Percentiles rank a stretch among this genome's conserved stretches.
phyloP scores from a whole-genome alignment of 148 eudicot genomes.

The Polygonum aviculare region DNA sequence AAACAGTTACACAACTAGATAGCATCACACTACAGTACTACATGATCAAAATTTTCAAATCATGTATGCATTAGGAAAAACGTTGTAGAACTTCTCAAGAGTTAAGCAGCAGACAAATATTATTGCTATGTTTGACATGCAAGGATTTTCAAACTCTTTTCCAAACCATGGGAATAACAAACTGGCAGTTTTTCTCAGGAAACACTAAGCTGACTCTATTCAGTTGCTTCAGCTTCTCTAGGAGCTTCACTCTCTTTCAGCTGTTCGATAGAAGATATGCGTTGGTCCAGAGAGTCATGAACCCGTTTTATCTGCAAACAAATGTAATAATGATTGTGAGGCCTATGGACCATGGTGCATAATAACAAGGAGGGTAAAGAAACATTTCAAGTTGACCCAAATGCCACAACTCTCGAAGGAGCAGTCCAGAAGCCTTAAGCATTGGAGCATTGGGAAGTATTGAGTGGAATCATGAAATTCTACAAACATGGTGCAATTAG shows the following conservation, averaged over 20 bases:
- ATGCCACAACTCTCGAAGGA: neutral
- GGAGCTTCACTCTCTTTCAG: constrained; percentile 47
- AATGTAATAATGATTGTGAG: neutral
- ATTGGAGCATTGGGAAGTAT: neutral
- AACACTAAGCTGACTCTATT: constrained; percentile 20
- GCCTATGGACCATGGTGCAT: neutral
- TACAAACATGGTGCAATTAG: neutral
- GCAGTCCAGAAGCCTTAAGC: neutral
- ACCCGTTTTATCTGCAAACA: constrained; percentile 39
- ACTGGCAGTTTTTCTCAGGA: neutral
- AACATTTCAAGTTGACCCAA: neutral
- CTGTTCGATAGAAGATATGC: constrained; percentile 55
- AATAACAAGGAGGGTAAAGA: neutral
- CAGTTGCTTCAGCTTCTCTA: constrained; percentile 42
- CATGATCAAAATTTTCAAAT: neutral
- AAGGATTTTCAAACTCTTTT: neutral
- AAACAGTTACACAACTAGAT: neutral
- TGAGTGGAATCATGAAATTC: neutral
- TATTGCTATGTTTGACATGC: neutral
- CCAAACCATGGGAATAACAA: neutral
- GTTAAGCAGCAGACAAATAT: neutral
- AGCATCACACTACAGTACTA: neutral
- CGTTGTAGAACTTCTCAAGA: neutral
- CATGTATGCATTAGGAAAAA: neutral
- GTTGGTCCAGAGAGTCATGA: constrained; percentile 56